Evolutionary conservation across 2,329 filamentous ascomycete genomes (phyloP).

Genomic region (Aschersonia sp.): DNA sequence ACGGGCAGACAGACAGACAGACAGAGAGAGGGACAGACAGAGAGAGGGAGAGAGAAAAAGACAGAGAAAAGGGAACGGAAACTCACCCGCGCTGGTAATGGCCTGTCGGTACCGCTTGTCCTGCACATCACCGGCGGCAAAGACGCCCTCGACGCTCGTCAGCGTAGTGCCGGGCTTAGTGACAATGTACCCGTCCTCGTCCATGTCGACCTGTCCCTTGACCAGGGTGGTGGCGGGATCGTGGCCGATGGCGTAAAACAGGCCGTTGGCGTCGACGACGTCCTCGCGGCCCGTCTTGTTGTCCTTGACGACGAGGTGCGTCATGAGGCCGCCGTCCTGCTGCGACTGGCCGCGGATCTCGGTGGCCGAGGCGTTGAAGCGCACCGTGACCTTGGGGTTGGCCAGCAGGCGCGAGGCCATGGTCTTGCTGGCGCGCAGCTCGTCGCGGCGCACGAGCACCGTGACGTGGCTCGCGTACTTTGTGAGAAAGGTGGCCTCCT

Average conservation of each 20-base stretch:
- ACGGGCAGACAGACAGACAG: too few species aligned
- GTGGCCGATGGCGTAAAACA: conserved; percentile 96
- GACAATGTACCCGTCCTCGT: conserved; percentile 79
- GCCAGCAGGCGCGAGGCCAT: conserved; percentile 76
- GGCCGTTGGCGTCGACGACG: conserved; percentile 75
- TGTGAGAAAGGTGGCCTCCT: conserved; percentile 93
- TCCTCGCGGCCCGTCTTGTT: conserved; percentile 61
- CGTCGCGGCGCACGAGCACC: conserved; percentile 78
- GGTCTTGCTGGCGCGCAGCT: conserved; percentile 74
- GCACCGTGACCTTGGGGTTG: conserved; percentile 82
- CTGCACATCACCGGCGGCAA: conserved; percentile 93
- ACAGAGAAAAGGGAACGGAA: background rate
- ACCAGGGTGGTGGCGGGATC: conserved; percentile 85
- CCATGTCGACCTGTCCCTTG: conserved; percentile 78
- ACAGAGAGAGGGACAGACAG: too few species aligned
- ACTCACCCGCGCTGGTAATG: conserved; percentile 87
- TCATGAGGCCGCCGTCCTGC: conserved; percentile 67
- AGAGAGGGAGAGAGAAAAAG: too few species aligned
- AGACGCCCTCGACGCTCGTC: conserved; percentile 83
- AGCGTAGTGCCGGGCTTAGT: conserved; percentile 79
- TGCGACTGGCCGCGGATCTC: conserved; percentile 64
- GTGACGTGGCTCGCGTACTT: conserved; percentile 96
- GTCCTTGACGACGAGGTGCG: conserved; percentile 71
- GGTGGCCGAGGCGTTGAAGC: conserved; percentile 67
- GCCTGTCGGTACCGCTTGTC: conserved; percentile 97